Conservation (phyloP, 495 filamentous ascomycete species). For the Xeromyces bisporus region DNA sequence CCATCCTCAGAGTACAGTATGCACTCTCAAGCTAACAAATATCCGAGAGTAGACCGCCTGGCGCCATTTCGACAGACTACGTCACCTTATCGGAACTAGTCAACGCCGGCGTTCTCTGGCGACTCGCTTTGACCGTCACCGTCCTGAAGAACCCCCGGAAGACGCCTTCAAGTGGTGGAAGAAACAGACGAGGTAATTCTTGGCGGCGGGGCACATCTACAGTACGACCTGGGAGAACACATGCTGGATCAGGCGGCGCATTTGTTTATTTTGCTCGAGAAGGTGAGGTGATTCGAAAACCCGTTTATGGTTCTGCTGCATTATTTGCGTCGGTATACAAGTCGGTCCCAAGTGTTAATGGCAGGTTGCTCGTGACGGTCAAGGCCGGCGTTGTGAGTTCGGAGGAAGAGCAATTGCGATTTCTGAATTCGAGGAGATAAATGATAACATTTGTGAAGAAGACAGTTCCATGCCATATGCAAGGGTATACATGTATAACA, state of each 20-base stretch:
- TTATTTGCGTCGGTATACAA: too few relatives aligned
- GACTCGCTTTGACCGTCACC: conserved; percentile 74
- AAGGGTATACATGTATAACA: too few relatives aligned
- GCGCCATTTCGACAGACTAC: conserved; percentile 77
- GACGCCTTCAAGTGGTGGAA: conserved; percentile 50
- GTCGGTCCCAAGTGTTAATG: too few relatives aligned
- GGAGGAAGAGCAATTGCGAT: conserved; percentile 55
- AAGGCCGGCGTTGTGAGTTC: conserved; percentile 55
- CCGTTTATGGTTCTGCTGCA: conserved; percentile 50
- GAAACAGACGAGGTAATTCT: conserved; percentile 42
- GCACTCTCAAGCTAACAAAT: too few relatives aligned
- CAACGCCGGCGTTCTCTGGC: conserved; percentile 35
- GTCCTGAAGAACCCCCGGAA: conserved; percentile 33
- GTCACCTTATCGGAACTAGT: conserved; percentile 52
- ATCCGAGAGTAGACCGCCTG: too few relatives aligned
- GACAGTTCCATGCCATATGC: too few relatives aligned
- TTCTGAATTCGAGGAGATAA: conserved; percentile 68
- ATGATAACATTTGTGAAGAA: too few relatives aligned
- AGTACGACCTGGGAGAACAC: conserved; percentile 74
- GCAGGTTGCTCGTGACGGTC: conserved; percentile 41
- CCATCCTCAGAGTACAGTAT: too few relatives aligned
- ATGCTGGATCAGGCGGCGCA: conserved; percentile 65
- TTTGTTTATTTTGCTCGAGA: conserved; percentile 58
- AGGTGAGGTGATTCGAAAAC: conserved; percentile 56
- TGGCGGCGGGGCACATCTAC: conserved; percentile 59